Base-by-base conservation (phyloP, 2,329 filamentous ascomycete species). In the Paracamarosporium sp. region DNA sequence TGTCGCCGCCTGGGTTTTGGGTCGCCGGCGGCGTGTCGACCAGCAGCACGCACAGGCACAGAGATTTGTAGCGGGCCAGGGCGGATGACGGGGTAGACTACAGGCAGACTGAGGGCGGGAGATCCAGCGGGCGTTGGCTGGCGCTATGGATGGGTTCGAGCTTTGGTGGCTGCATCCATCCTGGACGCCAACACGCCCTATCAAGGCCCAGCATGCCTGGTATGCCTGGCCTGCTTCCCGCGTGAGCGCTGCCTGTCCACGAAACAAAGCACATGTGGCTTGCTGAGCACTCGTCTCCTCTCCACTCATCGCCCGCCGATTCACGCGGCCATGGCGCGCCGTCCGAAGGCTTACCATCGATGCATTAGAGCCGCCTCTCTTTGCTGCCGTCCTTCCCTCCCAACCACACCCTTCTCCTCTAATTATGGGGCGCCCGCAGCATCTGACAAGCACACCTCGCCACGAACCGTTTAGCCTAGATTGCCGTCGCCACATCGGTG, bases 401-500 rank as follows among this genome's bases (percentile, higher is more conserved):
- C 30, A 36, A 12, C 2, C 27, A n/a, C n/a, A 13, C 17, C 9
- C 25, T 15, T 36, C 40, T 56, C 50, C 56, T 48, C 45, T 53
- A 56, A 58, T 53, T 60, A 57, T 59, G 59, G 59, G 57, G 45
- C 54, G 30, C 46, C 40, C 57, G 62, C 60, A 63, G 57, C 47
- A 53, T 56, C 55, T 62, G 55, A 62, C 61, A 62, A 59, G 56
- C 52, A 52, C 44, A 7, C 1, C 36, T 53, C 44, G 52, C 35
- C 35, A 53, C 50, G 56, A 60, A 61, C 56, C 51, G 68, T 70
- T 65, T 70, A 61, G 65, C 61, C 64, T 69, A 71, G 66, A 72
- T 67, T 69, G 52, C 43, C 45, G 28, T 57, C 55, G 40, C 61
- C 57, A 33, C 36, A 53, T 58, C 48, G 44, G 53, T 52, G 43